Percentiles rank a stretch among this genome's conserved stretches.
Conservation (phyloP, 495 filamentous ascomycete genomes). For the Beverwykella pulmonaria region DNA sequence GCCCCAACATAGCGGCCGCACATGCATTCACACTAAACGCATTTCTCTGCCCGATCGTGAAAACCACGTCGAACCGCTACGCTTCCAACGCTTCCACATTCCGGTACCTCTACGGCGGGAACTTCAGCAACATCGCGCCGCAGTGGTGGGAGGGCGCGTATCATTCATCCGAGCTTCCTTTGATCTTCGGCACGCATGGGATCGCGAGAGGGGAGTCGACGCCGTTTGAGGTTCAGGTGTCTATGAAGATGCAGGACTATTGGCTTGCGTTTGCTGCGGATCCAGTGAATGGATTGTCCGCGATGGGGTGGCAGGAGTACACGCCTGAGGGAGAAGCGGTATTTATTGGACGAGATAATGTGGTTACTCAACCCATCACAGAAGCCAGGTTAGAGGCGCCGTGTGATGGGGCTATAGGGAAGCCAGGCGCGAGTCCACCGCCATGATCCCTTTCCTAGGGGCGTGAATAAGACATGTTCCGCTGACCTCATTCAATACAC, state of each 20-base stretch:
- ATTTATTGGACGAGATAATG: slow-evolving; percentile 6
- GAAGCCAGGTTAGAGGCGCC: slow-evolving; percentile 16
- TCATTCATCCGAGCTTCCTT: slow-evolving; percentile 34
- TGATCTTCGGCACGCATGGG: slow-evolving; percentile 32
- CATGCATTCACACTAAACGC: slow-evolving; percentile 16
- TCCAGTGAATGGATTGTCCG: slow-evolving; percentile 16
- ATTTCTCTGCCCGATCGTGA: slow-evolving; percentile 35
- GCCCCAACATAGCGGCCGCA: slow-evolving; percentile 13
- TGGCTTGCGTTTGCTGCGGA: slow-evolving; percentile 34
- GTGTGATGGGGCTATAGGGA: background rate
- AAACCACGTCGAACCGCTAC: slow-evolving; percentile 33
- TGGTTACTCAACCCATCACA: slow-evolving; percentile 11
- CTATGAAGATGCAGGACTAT: slow-evolving; percentile 35
- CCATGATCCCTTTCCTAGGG: background rate
- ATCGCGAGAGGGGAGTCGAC: slow-evolving; percentile 23
- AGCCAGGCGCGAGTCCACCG: background rate
- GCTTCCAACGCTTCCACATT: slow-evolving; percentile 39
- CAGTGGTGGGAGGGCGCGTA: slow-evolving; percentile 43
- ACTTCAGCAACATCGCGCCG: slow-evolving; percentile 52
- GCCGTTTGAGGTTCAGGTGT: slow-evolving; percentile 29
- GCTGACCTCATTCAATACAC: no score
- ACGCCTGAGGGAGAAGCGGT: slow-evolving; percentile 11
- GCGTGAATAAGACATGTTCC: no score
- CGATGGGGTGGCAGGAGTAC: slow-evolving; percentile 24
- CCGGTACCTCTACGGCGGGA: slow-evolving; percentile 53